Conservation (phyloP, 2,329 filamentous ascomycete genomes). For the Domatiomyces catenatus region DNA sequence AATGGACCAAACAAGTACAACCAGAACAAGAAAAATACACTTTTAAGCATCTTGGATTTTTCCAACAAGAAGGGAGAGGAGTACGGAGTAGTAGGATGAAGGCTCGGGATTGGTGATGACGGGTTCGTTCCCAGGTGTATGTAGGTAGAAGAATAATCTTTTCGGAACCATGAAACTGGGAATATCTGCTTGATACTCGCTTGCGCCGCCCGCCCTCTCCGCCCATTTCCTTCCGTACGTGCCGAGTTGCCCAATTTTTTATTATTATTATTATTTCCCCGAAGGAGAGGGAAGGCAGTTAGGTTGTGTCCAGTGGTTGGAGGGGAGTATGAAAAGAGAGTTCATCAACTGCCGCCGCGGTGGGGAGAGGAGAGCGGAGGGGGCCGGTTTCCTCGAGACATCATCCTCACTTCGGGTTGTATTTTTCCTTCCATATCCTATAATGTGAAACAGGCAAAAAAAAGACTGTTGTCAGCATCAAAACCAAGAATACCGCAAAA, state of each 20-base stretch:
- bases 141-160: too few relatives aligned
- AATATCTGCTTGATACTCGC: too few relatives aligned
- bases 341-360: too few relatives aligned
- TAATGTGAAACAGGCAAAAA: slow-evolving; percentile 7
- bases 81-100: not conserved
- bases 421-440: slow-evolving; percentile 99
- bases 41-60: too few relatives aligned
- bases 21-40: too few relatives aligned
- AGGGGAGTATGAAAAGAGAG: not conserved
- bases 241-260: not conserved
- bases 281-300: too few relatives aligned
- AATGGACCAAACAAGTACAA: too few relatives aligned
- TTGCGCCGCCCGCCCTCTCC: too few relatives aligned
- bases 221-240: not conserved
- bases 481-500: not conserved
- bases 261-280: too few relatives aligned
- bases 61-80: not conserved
- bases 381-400: too few relatives aligned
- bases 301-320: not conserved
- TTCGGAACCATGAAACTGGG: not conserved
- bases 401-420: slow-evolving; percentile 41
- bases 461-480: slow-evolving; percentile 1
- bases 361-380: too few relatives aligned
- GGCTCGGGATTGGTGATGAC: not conserved
- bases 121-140: too few relatives aligned